These are phyloP conservation scores for Bipolaris gigantea DNA, from an alignment of 2,329 filamentous ascomycete genomes.

Conservation along the genomic window DNA sequence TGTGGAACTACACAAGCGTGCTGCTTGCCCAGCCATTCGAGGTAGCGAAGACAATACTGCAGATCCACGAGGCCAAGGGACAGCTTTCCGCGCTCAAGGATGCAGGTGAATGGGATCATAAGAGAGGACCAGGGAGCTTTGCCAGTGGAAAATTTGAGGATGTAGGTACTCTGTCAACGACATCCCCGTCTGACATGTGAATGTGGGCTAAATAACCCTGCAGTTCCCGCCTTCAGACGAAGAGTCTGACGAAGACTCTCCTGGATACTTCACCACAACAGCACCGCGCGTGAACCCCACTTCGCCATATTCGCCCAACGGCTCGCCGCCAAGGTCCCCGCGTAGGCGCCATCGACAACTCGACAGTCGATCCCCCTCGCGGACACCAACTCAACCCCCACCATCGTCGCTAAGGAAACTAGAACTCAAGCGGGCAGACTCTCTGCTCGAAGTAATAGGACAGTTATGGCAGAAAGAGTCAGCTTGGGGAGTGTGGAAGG, in stretches of 20 bases:
- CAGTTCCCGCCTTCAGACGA: conserved; percentile 62
- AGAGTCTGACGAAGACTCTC: conserved; percentile 70
- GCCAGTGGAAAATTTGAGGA: conserved; percentile 42
- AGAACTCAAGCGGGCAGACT: conserved; percentile 72
- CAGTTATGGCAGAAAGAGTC: conserved; percentile 90
- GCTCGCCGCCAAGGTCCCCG: conserved; percentile 44
- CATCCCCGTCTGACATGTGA: conserved; percentile 16
- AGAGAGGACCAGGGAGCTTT: conserved; percentile 37
- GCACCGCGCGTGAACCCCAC: conserved; percentile 53
- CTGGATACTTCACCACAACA: conserved; percentile 79
- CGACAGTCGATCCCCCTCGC: conserved; percentile 46
- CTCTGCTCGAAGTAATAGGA: conserved; percentile 81
- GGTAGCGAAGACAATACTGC: conserved; percentile 90
- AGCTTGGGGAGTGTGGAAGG: conserved; percentile 91
- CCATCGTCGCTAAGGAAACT: conserved; percentile 62
- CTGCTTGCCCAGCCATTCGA: conserved; percentile 94
- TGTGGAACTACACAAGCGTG: conserved; percentile 91
- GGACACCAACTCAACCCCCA: conserved; percentile 44
- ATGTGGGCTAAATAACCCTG: conserved; percentile 19
- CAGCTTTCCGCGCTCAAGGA: conserved; percentile 29
- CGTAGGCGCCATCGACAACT: conserved; percentile 40
- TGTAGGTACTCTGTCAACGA: conserved; percentile 18
- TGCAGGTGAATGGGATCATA: conserved; percentile 20
- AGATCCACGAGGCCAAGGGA: conserved; percentile 63
- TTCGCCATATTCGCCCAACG: conserved; percentile 31